Conservation (phyloP, 176 grass and related monocot genomes). For the Canna indica region DNA sequence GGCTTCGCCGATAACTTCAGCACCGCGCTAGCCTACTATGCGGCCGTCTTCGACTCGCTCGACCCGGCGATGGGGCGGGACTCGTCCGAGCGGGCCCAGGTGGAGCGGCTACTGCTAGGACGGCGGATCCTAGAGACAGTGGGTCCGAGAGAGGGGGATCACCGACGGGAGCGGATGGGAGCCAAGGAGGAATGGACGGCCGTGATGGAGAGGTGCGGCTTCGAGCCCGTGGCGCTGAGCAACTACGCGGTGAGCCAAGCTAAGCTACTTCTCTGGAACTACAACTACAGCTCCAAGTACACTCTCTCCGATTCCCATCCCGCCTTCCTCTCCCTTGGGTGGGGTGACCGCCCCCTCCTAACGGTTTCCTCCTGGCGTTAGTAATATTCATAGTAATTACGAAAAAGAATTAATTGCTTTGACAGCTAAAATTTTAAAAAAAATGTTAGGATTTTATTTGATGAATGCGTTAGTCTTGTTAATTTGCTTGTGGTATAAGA, state of each 20-base stretch:
- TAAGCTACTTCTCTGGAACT: slow-evolving; percentile 89
- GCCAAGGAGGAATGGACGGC: slow-evolving; percentile 50
- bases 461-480: not conserved
- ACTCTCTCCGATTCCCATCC: slow-evolving; percentile 42
- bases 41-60: slow-evolving; percentile 64
- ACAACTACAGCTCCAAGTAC: slow-evolving; percentile 74
- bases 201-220: slow-evolving; percentile 58
- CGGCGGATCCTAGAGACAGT: slow-evolving; percentile 50
- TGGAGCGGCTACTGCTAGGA: slow-evolving; percentile 76
- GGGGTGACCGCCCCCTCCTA: slow-evolving; percentile 63
- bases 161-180: slow-evolving; percentile 64
- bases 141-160: slow-evolving; percentile 35
- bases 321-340: slow-evolving; percentile 65
- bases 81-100: slow-evolving; percentile 42
- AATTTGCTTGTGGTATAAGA: not conserved
- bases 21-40: slow-evolving; percentile 70
- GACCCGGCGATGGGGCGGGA: slow-evolving; percentile 69
- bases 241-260: slow-evolving; percentile 95
- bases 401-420: not conserved
- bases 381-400: too few relatives aligned
- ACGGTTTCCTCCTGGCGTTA: slow-evolving; percentile 89
- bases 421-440: not conserved
- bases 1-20: slow-evolving; percentile 55
- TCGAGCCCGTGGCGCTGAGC: slow-evolving; percentile 52
- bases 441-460: not conserved